Conservation (phyloP, 768 basidiomycete genomes). For the Tylopilus plumbeoviolaceoides region DNA sequence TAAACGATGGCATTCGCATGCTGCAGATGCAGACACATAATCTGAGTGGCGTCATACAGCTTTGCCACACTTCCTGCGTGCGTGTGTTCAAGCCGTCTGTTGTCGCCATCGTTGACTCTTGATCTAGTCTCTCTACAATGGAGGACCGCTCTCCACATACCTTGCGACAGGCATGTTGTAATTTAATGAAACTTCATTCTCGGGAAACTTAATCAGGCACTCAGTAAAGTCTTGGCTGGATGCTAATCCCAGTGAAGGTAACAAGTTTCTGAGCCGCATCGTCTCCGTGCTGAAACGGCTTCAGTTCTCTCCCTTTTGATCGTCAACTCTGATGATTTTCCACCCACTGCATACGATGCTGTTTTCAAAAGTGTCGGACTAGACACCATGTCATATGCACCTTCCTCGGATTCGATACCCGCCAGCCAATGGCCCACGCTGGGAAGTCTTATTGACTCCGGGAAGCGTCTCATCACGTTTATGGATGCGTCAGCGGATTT, state of each 20-base stretch:
- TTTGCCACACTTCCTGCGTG: slow-evolving; percentile 83
- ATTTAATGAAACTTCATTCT: not conserved
- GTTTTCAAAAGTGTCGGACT: slow-evolving; percentile 74
- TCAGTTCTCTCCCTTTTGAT: slow-evolving; percentile 85
- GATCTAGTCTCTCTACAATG: slow-evolving; percentile 57
- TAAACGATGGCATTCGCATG: slow-evolving; percentile 81
- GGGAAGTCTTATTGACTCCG: slow-evolving; percentile 70
- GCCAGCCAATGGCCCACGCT: slow-evolving; percentile 81
- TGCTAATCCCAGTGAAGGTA: slow-evolving; percentile 83
- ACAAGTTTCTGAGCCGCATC: not conserved
- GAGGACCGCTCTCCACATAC: slow-evolving; percentile 70
- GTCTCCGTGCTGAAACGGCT: not conserved
- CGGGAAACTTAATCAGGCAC: not conserved
- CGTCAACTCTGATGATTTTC: slow-evolving; percentile 77
- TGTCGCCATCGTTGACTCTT: slow-evolving; percentile 6
- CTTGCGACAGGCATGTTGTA: slow-evolving; percentile 55
- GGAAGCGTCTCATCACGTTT: slow-evolving; percentile 78
- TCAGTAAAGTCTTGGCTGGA: slow-evolving; percentile 82
- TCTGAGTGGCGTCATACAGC: slow-evolving; percentile 53
- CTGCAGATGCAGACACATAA: slow-evolving; percentile 80
- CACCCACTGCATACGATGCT: slow-evolving; percentile 53
- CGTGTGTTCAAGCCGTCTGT: slow-evolving; percentile 21
- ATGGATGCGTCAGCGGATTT: slow-evolving; percentile 77
- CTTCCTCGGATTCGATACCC: slow-evolving; percentile 52
- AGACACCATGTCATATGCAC: slow-evolving; percentile 70